Conservation (phyloP, 2,329 filamentous ascomycete species). For the Penicillium janthinellum region DNA sequence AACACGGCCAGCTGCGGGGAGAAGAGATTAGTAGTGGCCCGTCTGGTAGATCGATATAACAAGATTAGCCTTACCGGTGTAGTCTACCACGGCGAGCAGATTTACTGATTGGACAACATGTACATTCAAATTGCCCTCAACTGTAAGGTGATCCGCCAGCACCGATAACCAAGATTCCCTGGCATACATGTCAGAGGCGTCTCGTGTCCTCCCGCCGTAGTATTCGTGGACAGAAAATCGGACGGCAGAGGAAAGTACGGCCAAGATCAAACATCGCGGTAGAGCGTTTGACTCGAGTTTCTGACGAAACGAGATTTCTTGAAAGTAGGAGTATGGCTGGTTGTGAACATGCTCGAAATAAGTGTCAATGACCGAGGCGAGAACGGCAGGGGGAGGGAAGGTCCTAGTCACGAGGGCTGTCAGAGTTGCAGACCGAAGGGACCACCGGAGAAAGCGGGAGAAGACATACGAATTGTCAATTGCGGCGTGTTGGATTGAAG, state of each 20-base stretch:
- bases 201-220: conserved; percentile 26
- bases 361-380: conserved; percentile 25
- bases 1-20: conserved; percentile 31
- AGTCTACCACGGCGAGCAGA: conserved; percentile 43
- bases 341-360: conserved; percentile 42
- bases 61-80: conserved; percentile 33
- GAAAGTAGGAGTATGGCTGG: conserved; percentile 44
- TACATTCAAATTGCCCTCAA: conserved; percentile 35
- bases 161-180: conserved; percentile 39
- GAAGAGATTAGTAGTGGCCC: not conserved
- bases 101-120: conserved; percentile 42
- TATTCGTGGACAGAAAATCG: conserved; percentile 34
- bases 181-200: conserved; percentile 32
- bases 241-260: conserved; percentile 36
- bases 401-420: not conserved
- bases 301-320: conserved; percentile 37
- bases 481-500: not conserved
- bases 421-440: not conserved
- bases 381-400: conserved; percentile 18
- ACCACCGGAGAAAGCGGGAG: not conserved
- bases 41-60: not conserved
- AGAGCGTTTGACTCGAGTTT: conserved; percentile 27
- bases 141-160: conserved; percentile 37
- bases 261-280: conserved; percentile 35
- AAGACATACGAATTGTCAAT: conserved; percentile 5